A percentile compares a stretch with the other conserved stretches of the same genome.
Evolutionary conservation across 768 basidiomycete genomes (phyloP).

Genomic region (Gymnopilus dilepis): DNA sequence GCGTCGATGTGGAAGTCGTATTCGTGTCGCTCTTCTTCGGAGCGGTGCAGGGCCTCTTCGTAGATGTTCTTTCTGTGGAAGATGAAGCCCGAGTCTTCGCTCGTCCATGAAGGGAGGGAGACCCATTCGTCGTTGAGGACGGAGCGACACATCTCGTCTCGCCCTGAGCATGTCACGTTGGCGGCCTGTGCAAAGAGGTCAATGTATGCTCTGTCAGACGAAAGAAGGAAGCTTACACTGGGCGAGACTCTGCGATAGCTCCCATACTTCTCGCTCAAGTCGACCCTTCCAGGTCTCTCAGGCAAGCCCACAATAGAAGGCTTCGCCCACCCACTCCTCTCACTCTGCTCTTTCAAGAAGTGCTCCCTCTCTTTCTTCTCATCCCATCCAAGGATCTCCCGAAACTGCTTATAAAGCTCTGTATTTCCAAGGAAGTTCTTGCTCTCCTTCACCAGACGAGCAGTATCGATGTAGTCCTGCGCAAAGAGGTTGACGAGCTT

Average conservation of each 20-base stretch:
- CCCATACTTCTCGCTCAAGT: constrained; percentile 76
- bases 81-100: constrained; percentile 91
- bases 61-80: constrained; percentile 94
- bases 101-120: constrained; percentile 94
- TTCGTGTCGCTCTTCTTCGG: constrained; percentile 97
- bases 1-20: constrained; percentile 99
- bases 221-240: constrained; percentile 55
- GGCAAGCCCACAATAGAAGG: constrained; percentile 48
- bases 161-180: constrained; percentile 88
- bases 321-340: constrained; percentile 54
- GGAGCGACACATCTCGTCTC: constrained; percentile 95
- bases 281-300: constrained; percentile 60
- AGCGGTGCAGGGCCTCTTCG: constrained; percentile 95
- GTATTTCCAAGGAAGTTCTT: constrained; percentile 76
- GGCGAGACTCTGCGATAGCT: constrained; percentile 89
- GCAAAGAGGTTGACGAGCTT: constrained; percentile 95
- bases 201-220: not conserved
- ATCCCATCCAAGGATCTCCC: constrained; percentile 88
- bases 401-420: constrained; percentile 82
- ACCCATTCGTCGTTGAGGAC: constrained; percentile 99
- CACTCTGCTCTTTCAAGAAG: constrained; percentile 52
- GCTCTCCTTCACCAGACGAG: constrained; percentile 81
- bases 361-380: constrained; percentile 68
- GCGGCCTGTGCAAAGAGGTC: constrained; percentile 63
- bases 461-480: constrained; percentile 90